These are phyloP conservation scores for Choanephora cucurbitarum DNA, from an alignment of 371 early-diverging fungal species.

Conservation along the genomic window DNA sequence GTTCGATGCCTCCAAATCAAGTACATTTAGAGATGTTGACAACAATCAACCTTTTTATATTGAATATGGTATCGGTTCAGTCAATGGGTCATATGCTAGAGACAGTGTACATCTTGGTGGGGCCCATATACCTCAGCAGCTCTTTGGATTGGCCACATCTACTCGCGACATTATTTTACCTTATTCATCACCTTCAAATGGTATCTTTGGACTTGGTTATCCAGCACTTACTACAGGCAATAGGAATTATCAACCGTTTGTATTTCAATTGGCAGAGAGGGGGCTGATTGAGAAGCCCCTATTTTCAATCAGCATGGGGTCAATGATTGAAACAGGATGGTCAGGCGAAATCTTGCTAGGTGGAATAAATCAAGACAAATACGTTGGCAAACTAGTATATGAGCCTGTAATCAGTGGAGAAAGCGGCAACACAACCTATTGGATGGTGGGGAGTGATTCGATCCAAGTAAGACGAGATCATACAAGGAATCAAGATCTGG, in stretches of 20 bases:
- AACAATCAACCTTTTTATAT: conserved; percentile 13
- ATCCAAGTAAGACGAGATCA: conserved; percentile 2
- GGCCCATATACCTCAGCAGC: conserved; percentile 28
- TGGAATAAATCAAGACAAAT: conserved; percentile 53
- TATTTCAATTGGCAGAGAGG: conserved; percentile 17
- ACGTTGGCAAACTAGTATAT: conserved; percentile 50
- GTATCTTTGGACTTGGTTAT: conserved; percentile 37
- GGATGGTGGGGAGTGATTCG: conserved; percentile 13
- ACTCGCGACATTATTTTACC: conserved; percentile 23
- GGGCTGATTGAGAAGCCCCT: conserved; percentile 25
- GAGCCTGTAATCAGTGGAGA: conserved; percentile 22
- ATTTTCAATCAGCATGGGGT: conserved; percentile 22
- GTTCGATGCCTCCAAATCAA: conserved; percentile 22
- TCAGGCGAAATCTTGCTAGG: conserved; percentile 56
- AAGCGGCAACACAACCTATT: conserved; percentile 1
- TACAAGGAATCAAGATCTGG: not conserved
- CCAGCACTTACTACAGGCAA: conserved; percentile 14
- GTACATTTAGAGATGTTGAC: conserved; percentile 13
- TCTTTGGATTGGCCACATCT: conserved; percentile 33
- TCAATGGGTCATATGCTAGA: conserved; percentile 23
- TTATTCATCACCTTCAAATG: conserved; percentile 21
- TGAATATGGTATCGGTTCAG: conserved; percentile 29
- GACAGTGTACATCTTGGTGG: conserved; percentile 26
- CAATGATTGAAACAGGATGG: conserved; percentile 8
- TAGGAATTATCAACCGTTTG: conserved; percentile 17